Base-by-base conservation (phyloP, 352 stramenopile species). In the Phytophthora tentaculata region DNA sequence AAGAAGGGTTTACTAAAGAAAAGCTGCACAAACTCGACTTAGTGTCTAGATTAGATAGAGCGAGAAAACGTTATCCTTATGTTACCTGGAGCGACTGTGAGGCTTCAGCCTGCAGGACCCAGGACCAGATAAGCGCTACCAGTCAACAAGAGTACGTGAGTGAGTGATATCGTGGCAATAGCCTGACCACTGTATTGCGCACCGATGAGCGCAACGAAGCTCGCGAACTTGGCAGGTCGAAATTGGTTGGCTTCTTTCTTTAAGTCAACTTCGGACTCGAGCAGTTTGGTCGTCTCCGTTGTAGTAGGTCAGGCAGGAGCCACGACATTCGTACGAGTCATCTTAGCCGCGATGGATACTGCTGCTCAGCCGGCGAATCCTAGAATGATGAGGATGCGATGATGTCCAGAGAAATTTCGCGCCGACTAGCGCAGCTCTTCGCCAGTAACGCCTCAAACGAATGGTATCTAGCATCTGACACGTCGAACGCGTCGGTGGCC, bases 1-100 rank as follows among this genome's bases (percentile, higher is more conserved):
- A 88, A 88, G 58, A 84, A 86, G 0, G 80, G 70, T 61, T 78
- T 78, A 57, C 70, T 70, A 44, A 78, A 78, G 41, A 52, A 65
- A 41, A 53, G 20, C 64, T 72, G 49, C 22, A 39, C 9, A 12
- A 29, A 20, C 20, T 7, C 26, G 3, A 32, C 4, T 64, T 39
- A 59, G 26, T 32, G 20, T 47, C 56, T 47, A 41, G 24, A 1
- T 32, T 20, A n/a, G 16, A 24, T 12, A 37, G 13, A 6, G 41
- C 19, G 4, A 49, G 17, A n/a, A n/a, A n/a, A n/a, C n/a, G n/a
- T n/a, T n/a, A 20, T 10, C 16, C 20, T 22, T 16, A 29, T 3
- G 14, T 43, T 66, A 71, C 64, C 64, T 77, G 70, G 19, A 77
- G 66, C 16, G 66, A 62, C 50, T 77, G 70, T 8, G 69, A 64